These are phyloP conservation scores for Albugo laibachii DNA, from an alignment of 352 stramenopile genomes.

Conservation along the genomic window DNA sequence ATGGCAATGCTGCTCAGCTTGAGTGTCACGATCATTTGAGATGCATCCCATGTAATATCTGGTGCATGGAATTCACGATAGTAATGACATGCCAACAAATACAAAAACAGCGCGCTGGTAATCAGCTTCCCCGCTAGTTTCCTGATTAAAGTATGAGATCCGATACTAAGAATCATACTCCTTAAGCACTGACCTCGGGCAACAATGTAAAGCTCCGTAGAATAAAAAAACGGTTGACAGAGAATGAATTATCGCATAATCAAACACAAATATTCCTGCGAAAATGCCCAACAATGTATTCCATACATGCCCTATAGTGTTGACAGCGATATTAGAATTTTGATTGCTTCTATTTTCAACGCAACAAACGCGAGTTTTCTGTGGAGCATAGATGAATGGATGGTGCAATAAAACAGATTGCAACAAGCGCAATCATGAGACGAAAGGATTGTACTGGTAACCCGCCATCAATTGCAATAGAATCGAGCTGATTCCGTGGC, in stretches of 20 bases:
- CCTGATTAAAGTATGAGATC: no score
- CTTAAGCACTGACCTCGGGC: not conserved
- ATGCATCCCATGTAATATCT: conserved; percentile 15
- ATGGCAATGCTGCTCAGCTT: conserved; percentile 65
- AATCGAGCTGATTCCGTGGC: conserved; percentile 33
- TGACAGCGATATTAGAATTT: no score
- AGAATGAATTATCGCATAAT: conserved; percentile 54
- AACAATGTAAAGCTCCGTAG: no score
- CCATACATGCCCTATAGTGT: conserved; percentile 35
- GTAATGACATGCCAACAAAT: conserved; percentile 27
- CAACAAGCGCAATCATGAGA: conserved; percentile 45
- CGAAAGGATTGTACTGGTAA: conserved; percentile 63
- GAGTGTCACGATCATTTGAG: conserved; percentile 69
- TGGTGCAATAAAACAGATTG: conserved; percentile 43
- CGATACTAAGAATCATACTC: not conserved
- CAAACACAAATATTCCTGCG: conserved; percentile 58
- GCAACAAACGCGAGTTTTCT: conserved; percentile 33
- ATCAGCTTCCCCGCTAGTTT: not conserved
- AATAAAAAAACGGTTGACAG: conserved; percentile 5
- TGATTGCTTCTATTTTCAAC: no score
- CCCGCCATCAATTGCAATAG: conserved; percentile 35
- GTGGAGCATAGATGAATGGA: conserved; percentile 31
- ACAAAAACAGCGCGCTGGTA: not conserved
- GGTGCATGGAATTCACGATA: conserved; percentile 68
- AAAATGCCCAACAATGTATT: conserved; percentile 41